Evolutionary conservation across 169 alveolate genomes (phyloP), one percentile per base, ranked within the genome.

Genomic region (Babesia divergens): DNA sequence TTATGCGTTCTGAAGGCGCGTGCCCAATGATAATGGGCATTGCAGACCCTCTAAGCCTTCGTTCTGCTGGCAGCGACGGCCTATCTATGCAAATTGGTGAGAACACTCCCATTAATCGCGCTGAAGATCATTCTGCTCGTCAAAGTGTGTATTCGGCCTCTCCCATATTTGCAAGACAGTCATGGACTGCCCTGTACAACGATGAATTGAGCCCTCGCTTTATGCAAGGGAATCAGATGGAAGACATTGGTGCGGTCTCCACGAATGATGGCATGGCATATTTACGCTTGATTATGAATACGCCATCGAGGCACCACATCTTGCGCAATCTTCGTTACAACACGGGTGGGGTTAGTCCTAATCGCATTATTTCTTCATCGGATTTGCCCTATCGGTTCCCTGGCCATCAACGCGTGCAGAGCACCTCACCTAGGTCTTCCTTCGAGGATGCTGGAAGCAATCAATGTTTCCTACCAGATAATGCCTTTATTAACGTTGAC

Each of bases 241-340:
- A 62, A 31, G 72, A 42, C 1, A 47, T 46, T 7, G 16, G 60
- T 20, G 40, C 43, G 13, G 37, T 16, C 3, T 3, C 60, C 18
- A 47, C 72, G 11, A 47, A 0, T 13, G 72, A 62, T 50, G 72
- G 72, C 34, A 32, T 62, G n/a, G 60, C 59, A 11, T 62, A 42
- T 32, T 40, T 62, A 28, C 56, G 72, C 6, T 59, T 62, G 9
- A 62, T 62, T 26, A 3, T 62, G 72, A 62, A 62, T 47, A 62
- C 56, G 3, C 72, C 72, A 5, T 26, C 70, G 40, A 40, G 56
- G 26, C 24, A 59, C 54, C 69, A 59, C 54, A 43, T 62, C 8
- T 35, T 62, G 72, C 51, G 40, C 47, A 62, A 62, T 59, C 32
- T 62, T 22, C 72, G 72, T 34, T 62, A 44, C 59, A 0, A 42